Evolutionary conservation across 805 yeast species (phyloP), one percentile per base, ranked within the genome.

Genomic region (Barnettozyma populi): DNA sequence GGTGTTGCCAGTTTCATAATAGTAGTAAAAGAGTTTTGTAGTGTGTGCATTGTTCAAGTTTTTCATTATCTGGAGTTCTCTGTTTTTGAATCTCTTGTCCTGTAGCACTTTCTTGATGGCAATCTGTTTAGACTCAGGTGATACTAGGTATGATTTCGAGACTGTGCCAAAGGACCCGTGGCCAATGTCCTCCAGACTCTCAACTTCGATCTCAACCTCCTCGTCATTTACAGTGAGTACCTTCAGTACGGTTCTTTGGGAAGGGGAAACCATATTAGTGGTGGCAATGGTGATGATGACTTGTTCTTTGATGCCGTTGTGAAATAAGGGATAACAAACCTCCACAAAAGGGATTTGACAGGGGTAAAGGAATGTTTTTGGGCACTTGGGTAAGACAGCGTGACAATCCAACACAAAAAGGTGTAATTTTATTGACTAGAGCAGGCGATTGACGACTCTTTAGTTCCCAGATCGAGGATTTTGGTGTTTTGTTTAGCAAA

Each of bases 111-210:
- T 79, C 68, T 94, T 94, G 63, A 94, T 89, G 44, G 99, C 99
- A 18, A 92, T 95, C 37, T 81, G 77, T 24, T 49, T 39, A 57
- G 83, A 86, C 51, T 85, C 81, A 20, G 85, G 75, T 16, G 92
- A 90, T 51, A 78, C 62, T 36, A 94, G 72, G 50, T 79, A 81
- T 7, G 96, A 89, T 56, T 88, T 94, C 64, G 89, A 90, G n/a
- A 94, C 99, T 31, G 90, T 90, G 2, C 99, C 99, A 70, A 94
- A 94, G n/a, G 98, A 90, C 10, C 99, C 99, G 67, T 88, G 95
- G n/a, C 99, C 99, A 37, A 92, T 94, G 76, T 90, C 90, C 56
- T 87, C 85, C 36, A 87, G 79, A 59, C 84, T 89, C 16, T 90
- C 84, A 69, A 87, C 89, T 43, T 82, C 79, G 47, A 92, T 77